phyloP scores from a whole-genome alignment of 1,284 basidiomycete genomes.

The Mycosarcoma maydis region DNA sequence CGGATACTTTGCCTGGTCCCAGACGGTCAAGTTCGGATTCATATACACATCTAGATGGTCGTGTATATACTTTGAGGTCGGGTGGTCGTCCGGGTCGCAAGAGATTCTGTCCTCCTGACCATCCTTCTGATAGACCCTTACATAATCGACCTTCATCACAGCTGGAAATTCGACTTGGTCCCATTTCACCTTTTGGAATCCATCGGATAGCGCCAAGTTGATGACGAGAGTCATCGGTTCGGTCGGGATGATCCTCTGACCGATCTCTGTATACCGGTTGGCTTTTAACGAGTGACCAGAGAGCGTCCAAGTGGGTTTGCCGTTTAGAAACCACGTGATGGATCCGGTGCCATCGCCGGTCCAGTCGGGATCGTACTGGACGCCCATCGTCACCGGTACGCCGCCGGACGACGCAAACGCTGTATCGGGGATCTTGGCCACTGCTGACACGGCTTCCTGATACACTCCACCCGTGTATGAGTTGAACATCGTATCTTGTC shows the following conservation, averaged over 20 bases:
- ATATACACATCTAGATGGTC: constrained; percentile 59
- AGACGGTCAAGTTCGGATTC: constrained; percentile 50
- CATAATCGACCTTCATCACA: constrained; percentile 62
- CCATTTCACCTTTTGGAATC: constrained; percentile 54
- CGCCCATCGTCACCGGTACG: constrained; percentile 48
- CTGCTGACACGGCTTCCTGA: constrained; percentile 63
- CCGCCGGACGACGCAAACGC: constrained; percentile 37
- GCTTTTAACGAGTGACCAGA: constrained; percentile 28
- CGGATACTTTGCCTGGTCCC: constrained; percentile 20
- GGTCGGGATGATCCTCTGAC: constrained; percentile 50
- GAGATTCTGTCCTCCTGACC: constrained; percentile 37
- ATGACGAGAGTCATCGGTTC: constrained; percentile 60
- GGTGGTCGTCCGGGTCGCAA: constrained; percentile 61
- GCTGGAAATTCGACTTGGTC: constrained; percentile 68
- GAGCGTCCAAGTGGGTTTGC: constrained; percentile 59
- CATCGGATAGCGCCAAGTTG: constrained; percentile 56
- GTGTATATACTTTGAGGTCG: constrained; percentile 61
- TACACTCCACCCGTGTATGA: constrained; percentile 55
- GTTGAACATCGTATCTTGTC: constrained; percentile 40
- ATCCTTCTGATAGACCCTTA: constrained; percentile 56
- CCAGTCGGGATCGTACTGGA: constrained; percentile 65
- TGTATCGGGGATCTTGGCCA: constrained; percentile 49
- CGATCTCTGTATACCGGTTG: constrained; percentile 40
- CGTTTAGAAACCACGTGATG: constrained; percentile 62
- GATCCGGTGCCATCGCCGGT: constrained; percentile 44